Evolutionary conservation across 129 eudicot species (phyloP), one percentile per base, ranked within the genome.

Genomic region (Dittrichia graveolens): DNA sequence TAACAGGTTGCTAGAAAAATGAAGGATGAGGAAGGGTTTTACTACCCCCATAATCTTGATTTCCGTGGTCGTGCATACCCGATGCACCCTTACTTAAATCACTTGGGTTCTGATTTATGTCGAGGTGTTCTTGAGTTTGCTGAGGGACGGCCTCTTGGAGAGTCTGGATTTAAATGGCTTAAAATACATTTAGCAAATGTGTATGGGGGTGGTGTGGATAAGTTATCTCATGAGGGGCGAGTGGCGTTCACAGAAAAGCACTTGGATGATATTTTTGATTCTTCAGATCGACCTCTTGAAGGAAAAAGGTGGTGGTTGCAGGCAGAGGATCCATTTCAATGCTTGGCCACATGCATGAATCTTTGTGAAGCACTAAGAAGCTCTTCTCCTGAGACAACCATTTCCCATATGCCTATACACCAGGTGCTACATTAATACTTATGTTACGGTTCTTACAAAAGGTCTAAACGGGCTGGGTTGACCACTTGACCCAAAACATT

Each of bases 11-110:
- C 98, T n/a, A 81, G 97, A 59, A 94, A 90, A 85, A 86, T 90
- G 98, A 90, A 84, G 88, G 92, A 94, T 7, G 98, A 94, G 73
- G 98, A 90, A 15, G 98, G 96, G 5, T 90, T 90, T 60, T 94
- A 72, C 72, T 94, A 94, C 73, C 98, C 98, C 6, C 98, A 94
- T 86, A 94, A 94, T 78, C 83, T 94, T 49, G 98, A 94, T 80
- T 94, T 94, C 39, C 96, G 98, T 60, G 98, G 98, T 6, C 98
- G 98, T 83, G 98, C 98, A 53, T 94, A 94, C 74, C 98, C 98
- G 13, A 94, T 94, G 98, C 98, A 94, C 75, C 95, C 98, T 0
- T 83, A 94, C 81, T 65, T 94, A 80, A 87, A 94, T 69, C 97
- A 94, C 81, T 89, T 94, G 71, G 97, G 98, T 19, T 94, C 98